Evolutionary conservation across 208 protist species (phyloP).

Genomic region (Porcisia deanei): DNA sequence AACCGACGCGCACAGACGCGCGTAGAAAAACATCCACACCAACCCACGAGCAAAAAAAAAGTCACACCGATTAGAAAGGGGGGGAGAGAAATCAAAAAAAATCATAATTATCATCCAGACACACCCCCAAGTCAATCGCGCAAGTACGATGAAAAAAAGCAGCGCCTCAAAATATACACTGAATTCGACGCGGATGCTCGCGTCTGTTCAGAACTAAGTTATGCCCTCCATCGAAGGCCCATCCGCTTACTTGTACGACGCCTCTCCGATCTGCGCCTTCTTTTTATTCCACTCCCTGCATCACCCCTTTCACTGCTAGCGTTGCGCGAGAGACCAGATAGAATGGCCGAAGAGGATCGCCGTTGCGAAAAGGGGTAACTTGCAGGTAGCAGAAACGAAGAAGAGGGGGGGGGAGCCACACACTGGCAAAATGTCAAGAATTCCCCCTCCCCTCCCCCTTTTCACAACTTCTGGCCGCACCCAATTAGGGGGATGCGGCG

Average conservation of each 20-base stretch:
- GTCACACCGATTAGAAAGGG: not conserved
- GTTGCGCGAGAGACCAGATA: not conserved
- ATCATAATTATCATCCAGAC: not conserved
- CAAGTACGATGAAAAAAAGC: no score
- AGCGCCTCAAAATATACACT: not conserved
- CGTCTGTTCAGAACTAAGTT: not conserved
- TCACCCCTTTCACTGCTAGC: not conserved
- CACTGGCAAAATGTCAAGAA: not conserved
- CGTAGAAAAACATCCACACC: conserved; percentile 2
- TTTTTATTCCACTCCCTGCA: not conserved
- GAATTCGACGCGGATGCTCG: not conserved
- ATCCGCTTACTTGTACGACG: not conserved
- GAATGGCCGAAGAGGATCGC: not conserved
- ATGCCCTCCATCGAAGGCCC: not conserved
- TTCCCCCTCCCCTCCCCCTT: not conserved
- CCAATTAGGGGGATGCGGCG: not conserved
- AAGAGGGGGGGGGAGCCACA: not conserved
- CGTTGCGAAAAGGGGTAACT: not conserved
- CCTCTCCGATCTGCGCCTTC: not conserved
- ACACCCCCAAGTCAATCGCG: not conserved
- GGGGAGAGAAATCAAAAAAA: not conserved
- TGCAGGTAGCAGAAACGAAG: not conserved
- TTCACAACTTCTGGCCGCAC: not conserved
- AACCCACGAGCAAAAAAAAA: not conserved
- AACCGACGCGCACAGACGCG: conserved; percentile 1